Evolutionary conservation across 2,329 filamentous ascomycete species (phyloP), one percentile per base, ranked within the genome.

Genomic region (Pseudogymnoascus sp.): DNA sequence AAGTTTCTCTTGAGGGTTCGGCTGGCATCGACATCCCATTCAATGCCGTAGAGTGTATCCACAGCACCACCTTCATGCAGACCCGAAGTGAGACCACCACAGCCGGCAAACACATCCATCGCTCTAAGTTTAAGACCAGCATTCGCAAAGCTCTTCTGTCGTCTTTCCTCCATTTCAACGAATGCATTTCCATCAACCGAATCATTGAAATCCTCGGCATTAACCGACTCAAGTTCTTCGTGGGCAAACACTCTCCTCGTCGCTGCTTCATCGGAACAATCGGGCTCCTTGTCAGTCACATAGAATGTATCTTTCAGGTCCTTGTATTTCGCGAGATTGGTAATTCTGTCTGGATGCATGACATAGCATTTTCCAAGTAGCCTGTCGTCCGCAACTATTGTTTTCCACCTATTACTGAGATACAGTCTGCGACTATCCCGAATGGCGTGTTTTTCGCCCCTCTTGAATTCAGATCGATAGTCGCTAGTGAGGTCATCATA

Each of bases 351-450:
- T 4, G 38, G 20, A 25, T 65, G 66, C 30, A 25, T 43, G 2
- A 67, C 63, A 9, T 50, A 47, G 30, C 66, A 67, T 34, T 63
- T 65, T 0, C 65, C 66, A 34, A 67, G 64, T 2, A 68, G 18
- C 6, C 32, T 25, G 3, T 35, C 37, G 1, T 61, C 43, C 1
- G 9, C 22, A 8, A 59, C 50, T 30, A 18, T 41, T 11, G 14
- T 57, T 32, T 54, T 54, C 47, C 4, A 32, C 47, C 47, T 54
- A 9, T 41, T 25, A 1, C 30, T 62, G 9, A 14, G 47, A 39
- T 61, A 65, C 3, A 68, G 47, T 2, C 62, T 60, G 16, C 65
- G 54, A 11, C 61, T 57, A n/a, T 68, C 66, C 37, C 62, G 34
- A 1, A 61, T 12, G 9, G 18, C 12, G 8, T 60, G 47, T 6